Evolutionary conservation across 306 rosid genomes (phyloP).

Genomic region (Dalbergia cochinchinensis): DNA sequence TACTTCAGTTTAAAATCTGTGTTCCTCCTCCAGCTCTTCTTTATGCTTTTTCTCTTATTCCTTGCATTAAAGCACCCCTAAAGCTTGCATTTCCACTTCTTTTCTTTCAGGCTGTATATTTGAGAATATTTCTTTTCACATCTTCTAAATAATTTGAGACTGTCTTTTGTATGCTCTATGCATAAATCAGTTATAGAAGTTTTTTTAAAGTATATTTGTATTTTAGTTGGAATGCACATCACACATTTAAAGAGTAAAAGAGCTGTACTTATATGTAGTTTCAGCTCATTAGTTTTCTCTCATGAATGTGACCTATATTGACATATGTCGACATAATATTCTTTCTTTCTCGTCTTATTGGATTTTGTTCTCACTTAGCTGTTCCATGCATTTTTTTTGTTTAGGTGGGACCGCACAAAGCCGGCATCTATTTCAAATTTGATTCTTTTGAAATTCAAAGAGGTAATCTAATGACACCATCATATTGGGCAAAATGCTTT

Average conservation of each 20-base stretch:
- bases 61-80: constrained; percentile 22
- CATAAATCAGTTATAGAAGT: constrained; percentile 12
- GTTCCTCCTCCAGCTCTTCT: neutral
- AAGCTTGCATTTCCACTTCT: constrained; percentile 3
- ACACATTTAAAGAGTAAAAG: constrained; percentile 1
- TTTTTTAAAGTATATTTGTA: neutral
- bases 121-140: constrained; percentile 13
- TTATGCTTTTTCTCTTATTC: constrained; percentile 15
- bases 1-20: neutral
- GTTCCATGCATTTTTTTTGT: constrained; percentile 17
- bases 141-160: constrained; percentile 6
- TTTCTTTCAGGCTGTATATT: constrained; percentile 2
- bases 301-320: constrained; percentile 4
- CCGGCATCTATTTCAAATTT: constrained; percentile 82
- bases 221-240: constrained; percentile 12
- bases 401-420: constrained; percentile 85
- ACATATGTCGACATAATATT: constrained; percentile 1
- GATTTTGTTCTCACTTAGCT: constrained; percentile 36
- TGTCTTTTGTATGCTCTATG: neutral
- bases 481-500: constrained; percentile 26
- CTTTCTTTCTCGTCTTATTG: constrained; percentile 15
- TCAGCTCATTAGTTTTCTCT: neutral
- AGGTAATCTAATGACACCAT: constrained; percentile 60
- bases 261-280: neutral
- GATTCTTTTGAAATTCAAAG: constrained; percentile 84